Base-by-base conservation (phyloP, 2,329 filamentous ascomycete species). In the Calonectria pteridis region DNA sequence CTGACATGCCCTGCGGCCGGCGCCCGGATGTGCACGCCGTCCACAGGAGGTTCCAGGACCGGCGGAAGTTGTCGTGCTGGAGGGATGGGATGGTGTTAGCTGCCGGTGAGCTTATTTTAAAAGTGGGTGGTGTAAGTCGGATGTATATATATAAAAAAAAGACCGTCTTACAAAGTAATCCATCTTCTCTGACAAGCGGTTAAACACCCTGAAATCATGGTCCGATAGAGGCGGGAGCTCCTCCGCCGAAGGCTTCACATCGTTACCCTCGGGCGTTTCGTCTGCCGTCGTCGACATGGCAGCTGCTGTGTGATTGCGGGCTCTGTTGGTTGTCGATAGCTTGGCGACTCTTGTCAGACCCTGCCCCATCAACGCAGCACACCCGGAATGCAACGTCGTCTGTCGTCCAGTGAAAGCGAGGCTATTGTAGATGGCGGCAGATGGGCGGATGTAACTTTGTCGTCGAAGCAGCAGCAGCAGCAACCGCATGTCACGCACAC, bases 41-140 rank as follows among this genome's bases (percentile, higher is more conserved):
- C 86, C 94, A 93, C 68, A 98, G 87, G 29, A 91, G 84, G 67
- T 90, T 94, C 94, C 94, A 98, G 4, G 90, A 90, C 53, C 88
- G 85, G 29, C 94, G 93, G 87, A 97, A 97, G 85, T 94, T 90
- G 78, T 92, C 91, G 85, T 97, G 94, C 92, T 94, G 77, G 6
- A 11, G 50, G 10, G 59, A 28, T 10, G 51, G 28, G 14, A 63
- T 7, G n/a, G 28, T 37, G 65, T 72, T 55, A 64, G 70, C 67
- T 10, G 14, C 50, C 13, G 13, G 13, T 23, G 9, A n/a, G 14
- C 14, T 16, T 51, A 16, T 43, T 43, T 43, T 16, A 43, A 43
- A 43, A n/a, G 40, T 43, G 40, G 40, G 5, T 13, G 37, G 14
- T 72, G 50, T 50, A 59, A 37, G n/a, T 26, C 31, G 35, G 37